phyloP scores from a whole-genome alignment of 148 eudicot species.

The Fagopyrum tataricum region DNA sequence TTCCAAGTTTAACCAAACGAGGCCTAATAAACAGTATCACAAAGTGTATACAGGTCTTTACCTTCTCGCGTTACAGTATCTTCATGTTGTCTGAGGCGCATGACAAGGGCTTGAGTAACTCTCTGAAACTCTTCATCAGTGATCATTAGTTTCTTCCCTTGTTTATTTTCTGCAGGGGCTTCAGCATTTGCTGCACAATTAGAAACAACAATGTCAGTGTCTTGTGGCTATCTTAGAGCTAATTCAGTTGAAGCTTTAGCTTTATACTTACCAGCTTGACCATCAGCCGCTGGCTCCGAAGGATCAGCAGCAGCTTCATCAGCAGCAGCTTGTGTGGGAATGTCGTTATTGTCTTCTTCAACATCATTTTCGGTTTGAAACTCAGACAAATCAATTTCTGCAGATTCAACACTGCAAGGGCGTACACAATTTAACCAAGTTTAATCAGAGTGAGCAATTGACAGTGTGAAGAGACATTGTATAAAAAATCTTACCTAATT shows the following conservation, averaged over 20 bases:
- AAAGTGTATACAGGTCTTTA: slow-evolving; percentile 14
- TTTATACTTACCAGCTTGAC: slow-evolving; percentile 36
- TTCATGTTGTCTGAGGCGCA: slow-evolving; percentile 90
- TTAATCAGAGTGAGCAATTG: not conserved
- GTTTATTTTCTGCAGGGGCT: slow-evolving; percentile 33
- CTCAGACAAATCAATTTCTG: slow-evolving; percentile 89
- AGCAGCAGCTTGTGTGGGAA: slow-evolving; percentile 29
- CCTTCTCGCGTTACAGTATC: slow-evolving; percentile 63
- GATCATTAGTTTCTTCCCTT: slow-evolving; percentile 60
- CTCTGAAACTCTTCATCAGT: slow-evolving; percentile 86
- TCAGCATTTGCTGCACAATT: slow-evolving; percentile 45
- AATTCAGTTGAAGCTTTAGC: not conserved
- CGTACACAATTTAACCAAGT: slow-evolving; percentile 5
- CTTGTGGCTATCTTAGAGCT: not conserved
- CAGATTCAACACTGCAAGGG: slow-evolving; percentile 87
- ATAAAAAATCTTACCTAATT: slow-evolving; percentile 47
- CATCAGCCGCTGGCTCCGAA: slow-evolving; percentile 33
- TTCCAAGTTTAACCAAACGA: too few relatives aligned
- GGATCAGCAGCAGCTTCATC: slow-evolving; percentile 33
- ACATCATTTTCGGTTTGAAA: slow-evolving; percentile 56
- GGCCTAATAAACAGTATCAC: not conserved
- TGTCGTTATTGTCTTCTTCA: slow-evolving; percentile 32
- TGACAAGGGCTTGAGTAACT: slow-evolving; percentile 80
- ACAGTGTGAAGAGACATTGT: not conserved
- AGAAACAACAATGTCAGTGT: slow-evolving; percentile 1